A percentile compares a stretch with the other conserved stretches of the same genome.
These are phyloP conservation scores for Cucurbita argyrosperma DNA, from an alignment of 306 rosid species.

Conservation along the genomic window DNA sequence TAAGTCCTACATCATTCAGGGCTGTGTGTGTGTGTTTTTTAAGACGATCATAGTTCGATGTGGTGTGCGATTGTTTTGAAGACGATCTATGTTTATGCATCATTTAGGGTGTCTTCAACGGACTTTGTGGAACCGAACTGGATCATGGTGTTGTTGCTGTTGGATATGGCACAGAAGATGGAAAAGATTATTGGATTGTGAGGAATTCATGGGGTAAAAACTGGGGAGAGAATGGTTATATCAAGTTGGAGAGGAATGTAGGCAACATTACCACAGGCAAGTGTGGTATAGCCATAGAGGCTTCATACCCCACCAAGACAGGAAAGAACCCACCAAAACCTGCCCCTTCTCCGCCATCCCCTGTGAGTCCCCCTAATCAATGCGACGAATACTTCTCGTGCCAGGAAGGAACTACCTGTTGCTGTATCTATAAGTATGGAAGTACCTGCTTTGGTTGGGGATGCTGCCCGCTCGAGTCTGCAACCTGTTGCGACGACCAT, in stretches of 20 bases:
- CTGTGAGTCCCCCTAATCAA: slow-evolving; percentile 24
- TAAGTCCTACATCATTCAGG: slow-evolving; percentile 18
- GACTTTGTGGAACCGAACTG: slow-evolving; percentile 60
- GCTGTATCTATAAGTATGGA: slow-evolving; percentile 48
- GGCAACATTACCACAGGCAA: slow-evolving; percentile 25
- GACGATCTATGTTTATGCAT: background rate
- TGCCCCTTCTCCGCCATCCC: slow-evolving; percentile 58
- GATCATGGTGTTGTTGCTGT: slow-evolving; percentile 72
- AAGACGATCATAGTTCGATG: background rate
- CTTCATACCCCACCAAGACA: slow-evolving; percentile 71
- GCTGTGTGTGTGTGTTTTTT: no score
- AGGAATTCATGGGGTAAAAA: slow-evolving; percentile 75
- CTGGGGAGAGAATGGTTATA: slow-evolving; percentile 82
- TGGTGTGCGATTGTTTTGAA: background rate
- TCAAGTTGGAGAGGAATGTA: slow-evolving; percentile 54
- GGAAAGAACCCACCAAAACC: slow-evolving; percentile 75
- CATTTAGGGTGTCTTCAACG: slow-evolving; percentile 68
- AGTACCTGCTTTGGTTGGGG: slow-evolving; percentile 77
- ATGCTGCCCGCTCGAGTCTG: slow-evolving; percentile 75
- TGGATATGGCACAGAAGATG: slow-evolving; percentile 69
- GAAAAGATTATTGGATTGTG: slow-evolving; percentile 61
- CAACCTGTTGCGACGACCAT: slow-evolving; percentile 69
- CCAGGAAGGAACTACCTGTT: slow-evolving; percentile 54
- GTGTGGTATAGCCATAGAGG: slow-evolving; percentile 69
- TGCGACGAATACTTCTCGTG: slow-evolving; percentile 69